Base-by-base conservation (phyloP, 2,329 filamentous ascomycete species). In the Trichophyton benhamiae region DNA sequence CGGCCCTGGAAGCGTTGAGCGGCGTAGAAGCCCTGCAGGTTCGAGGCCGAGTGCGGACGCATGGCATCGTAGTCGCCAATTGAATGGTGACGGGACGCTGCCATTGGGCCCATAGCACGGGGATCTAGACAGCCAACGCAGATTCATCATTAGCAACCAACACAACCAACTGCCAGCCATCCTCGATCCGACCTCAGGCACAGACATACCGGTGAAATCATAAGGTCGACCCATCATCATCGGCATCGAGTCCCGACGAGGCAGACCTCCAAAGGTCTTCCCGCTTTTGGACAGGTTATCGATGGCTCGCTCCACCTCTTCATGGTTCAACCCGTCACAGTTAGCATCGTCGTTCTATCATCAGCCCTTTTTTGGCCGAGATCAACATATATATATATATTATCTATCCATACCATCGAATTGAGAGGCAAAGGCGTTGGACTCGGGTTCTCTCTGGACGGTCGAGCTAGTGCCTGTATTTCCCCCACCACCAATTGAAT, bases 211-310 rank as follows among this genome's bases (percentile, higher is more conserved):
- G 86, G 84, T 83, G 71, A 80, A 84, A 68, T 84, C 82, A 71
- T 80, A 83, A 59, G 76, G 81, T 70, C 80, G 79, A 67, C 77
- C 79, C 73, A 82, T 80, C 76, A 83, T 79, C 74, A 84, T 78
- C 67, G 83, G 82, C 82, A 86, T 81, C 63, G 85, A 95, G 78
- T 96, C 89, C 82, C 91, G 88, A 76, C 94, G 89, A 63, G 73
- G 83, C 70, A 80, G 80, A 71, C 78, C 77, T 71, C 82, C 84
- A 76, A 92, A 94, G 78, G 91, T 86, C 80, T 97, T 97, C 71
- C 91, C 91, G 74, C 91, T 96, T 82, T 97, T 97, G 71, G 92
- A 83, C 64, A 99, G 83, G 75, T 97, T 97, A 72, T 97, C 94
- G 71, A 92, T 86, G 68, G 92, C 92, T 73, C 92, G 87, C 67